Percentiles rank a stretch among this genome's conserved stretches.
These are phyloP conservation scores for Globisporangium emineosum DNA, from an alignment of 352 stramenopile genomes.

Conservation along the genomic window DNA sequence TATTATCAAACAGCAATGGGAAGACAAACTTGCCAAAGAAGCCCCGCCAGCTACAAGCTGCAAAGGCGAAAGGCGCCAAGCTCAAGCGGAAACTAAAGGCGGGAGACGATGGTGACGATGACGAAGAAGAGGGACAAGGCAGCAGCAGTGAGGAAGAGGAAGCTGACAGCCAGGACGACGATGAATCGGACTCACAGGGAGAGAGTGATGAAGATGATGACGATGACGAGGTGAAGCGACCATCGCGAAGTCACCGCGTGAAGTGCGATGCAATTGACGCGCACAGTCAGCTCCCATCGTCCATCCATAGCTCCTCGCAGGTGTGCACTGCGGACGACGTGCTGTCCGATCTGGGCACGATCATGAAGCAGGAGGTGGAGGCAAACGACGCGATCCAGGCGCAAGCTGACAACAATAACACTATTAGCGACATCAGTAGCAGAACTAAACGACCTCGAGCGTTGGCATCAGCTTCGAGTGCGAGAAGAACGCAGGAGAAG, in stretches of 20 bases:
- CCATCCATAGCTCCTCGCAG: conserved; percentile 26
- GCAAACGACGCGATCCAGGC: conserved; percentile 16
- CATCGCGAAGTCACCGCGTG: conserved; percentile 6
- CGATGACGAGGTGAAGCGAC: conserved; percentile 1
- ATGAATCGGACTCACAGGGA: conserved; percentile 9
- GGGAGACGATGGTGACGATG: conserved; percentile 17
- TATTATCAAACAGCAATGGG: background rate
- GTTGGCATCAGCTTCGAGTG: background rate
- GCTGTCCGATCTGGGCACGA: conserved; percentile 38
- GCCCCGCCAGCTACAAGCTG: background rate
- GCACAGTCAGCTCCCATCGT: conserved; percentile 32
- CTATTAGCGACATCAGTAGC: background rate
- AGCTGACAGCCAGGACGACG: conserved; percentile 19
- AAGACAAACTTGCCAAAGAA: conserved; percentile 1
- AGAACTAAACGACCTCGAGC: conserved; percentile 1
- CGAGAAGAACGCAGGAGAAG: background rate
- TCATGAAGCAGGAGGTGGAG: conserved; percentile 37
- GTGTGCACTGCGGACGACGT: conserved; percentile 43
- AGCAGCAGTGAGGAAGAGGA: conserved; percentile 8
- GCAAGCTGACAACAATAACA: background rate
- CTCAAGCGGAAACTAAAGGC: conserved; percentile 20
- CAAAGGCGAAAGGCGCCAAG: conserved; percentile 31
- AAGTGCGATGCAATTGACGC: conserved; percentile 27
- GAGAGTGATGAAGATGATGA: conserved; percentile 15
- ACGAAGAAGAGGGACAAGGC: conserved; percentile 15